A percentile compares a stretch with the other conserved stretches of the same genome.
These are phyloP conservation scores for sweet orange (Citrus sinensis) DNA, from an alignment of 345 rosid genomes.

Conservation along the genomic window DNA sequence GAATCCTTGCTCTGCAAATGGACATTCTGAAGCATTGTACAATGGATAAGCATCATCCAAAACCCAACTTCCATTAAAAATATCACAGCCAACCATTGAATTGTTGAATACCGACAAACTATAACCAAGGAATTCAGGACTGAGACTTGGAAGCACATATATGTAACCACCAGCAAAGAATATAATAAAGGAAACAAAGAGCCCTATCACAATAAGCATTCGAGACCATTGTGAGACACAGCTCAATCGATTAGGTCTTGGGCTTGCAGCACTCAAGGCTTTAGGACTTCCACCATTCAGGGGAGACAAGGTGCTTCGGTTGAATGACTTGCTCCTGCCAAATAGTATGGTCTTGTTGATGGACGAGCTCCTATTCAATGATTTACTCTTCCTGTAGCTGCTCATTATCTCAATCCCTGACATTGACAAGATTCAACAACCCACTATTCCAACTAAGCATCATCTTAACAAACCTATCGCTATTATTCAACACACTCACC, in stretches of 20 bases:
- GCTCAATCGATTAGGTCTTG: constrained; percentile 27
- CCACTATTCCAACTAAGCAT: constrained; percentile 17
- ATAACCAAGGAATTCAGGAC: constrained; percentile 43
- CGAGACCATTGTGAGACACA: constrained; percentile 47
- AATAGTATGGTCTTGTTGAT: constrained; percentile 31
- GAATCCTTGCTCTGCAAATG: constrained; percentile 72
- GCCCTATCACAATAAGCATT: constrained; percentile 46
- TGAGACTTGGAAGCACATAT: constrained; percentile 64
- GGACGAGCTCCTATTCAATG: constrained; percentile 36
- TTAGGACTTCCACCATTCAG: constrained; percentile 36
- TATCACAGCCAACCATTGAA: constrained; percentile 40
- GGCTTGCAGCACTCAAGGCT: constrained; percentile 30
- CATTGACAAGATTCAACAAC: constrained; percentile 14
- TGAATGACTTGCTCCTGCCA: constrained; percentile 26
- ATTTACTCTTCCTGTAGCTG: constrained; percentile 43
- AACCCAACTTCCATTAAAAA: constrained; percentile 66
- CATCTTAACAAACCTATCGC: constrained; percentile 17
- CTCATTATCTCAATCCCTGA: constrained; percentile 41
- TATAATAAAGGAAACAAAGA: constrained; percentile 45
- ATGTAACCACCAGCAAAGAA: constrained; percentile 57
- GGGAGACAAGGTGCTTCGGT: constrained; percentile 38
- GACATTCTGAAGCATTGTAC: constrained; percentile 72
- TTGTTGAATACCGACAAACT: constrained; percentile 30
- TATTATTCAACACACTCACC: constrained; percentile 11
- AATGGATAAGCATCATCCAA: constrained; percentile 54